Evolutionary conservation across 176 grass and related monocot species (phyloP), one percentile per base, ranked within the genome.

Genomic region (Phoenix roebelenii): DNA sequence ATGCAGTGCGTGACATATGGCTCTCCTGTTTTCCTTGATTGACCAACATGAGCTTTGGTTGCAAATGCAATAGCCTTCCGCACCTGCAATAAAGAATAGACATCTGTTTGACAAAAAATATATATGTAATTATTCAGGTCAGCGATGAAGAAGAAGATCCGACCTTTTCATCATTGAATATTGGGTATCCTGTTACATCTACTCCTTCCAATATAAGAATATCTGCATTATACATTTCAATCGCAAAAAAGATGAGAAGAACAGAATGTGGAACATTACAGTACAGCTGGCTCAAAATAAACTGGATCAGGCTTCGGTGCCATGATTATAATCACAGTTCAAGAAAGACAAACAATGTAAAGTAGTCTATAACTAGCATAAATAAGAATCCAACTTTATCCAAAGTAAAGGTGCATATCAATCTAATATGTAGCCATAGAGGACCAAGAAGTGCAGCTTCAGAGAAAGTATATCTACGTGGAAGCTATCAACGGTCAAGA

Each of bases 1-100:
- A 91, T 91, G 76, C 93, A 97, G 56, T 97, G 93, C 69, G 87
- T 88, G 39, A 97, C 76, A 65, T 97, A 97, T 63, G 87, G 84
- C 71, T 97, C 93, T 48, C 87, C 84, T 67, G 93, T 97, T 70
- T 79, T 91, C 60, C 93, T 97, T 56, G 85, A 88, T 74, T 97
- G 93, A 15, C 87, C 84, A 55, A 85, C 39, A 61, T 97, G 93
- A 26, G 93, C 81, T 26, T 72, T 83, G 61, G 75, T 76, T 75
- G 93, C 87, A 85, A 91, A 97, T 53, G 54, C 73, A 85, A 91
- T 73, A 60, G 87, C 93, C 61, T 85, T 88, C 79, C 83, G 83
- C 54, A 97, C 87, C 87, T 90, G 77, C 64, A 85, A 52, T 7
- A 22, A 35, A 58, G 22, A 67, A 14, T 44, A 12, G 35, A 44